Base-by-base conservation (phyloP, 2,329 filamentous ascomycete genomes). In the Helminthosporium solani region DNA sequence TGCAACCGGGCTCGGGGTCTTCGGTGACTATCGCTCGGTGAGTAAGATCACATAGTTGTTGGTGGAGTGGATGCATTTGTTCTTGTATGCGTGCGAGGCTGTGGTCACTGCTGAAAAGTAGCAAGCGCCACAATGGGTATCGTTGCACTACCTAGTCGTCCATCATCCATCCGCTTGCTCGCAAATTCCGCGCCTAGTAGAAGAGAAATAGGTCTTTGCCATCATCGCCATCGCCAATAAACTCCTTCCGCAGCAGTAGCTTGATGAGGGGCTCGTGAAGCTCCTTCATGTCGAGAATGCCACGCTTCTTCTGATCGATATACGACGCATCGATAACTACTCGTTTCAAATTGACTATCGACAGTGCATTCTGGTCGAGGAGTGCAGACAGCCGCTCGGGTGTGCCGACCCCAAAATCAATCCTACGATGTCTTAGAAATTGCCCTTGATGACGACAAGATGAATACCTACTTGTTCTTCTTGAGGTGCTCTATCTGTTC, bases 231-330 rank as follows among this genome's bases (percentile, higher is more conserved):
- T 61, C 61, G 2, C 59, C 61, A n/a, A 65, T 86, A 57, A 96
- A 79, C 60, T 88, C 84, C 14, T 81, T 74, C 44, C 83, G 78
- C 27, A 85, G 80, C 40, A 99, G 74, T 65, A 95, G 83, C 50
- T 83, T 80, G 36, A 89, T 81, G 38, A 97, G 78, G 6, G 90
- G 88, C 61, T 90, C 78, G 74, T 91, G 86, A 0, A 89, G 89
- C 50, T 99, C 94, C 70, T 88, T 90, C 89, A 97, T 96, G 64
- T 97, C 94, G 69, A 96, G 83, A 53, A 99, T 83, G 0, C 90
- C 90, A 37, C 91, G 80, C 77, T 95, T 95, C 79, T 99, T 99
- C 70, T 88, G 83, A 71, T 99, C 92, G 55, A 96, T 88, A 65
- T 96, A 86, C 7, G 90, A 96, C 12, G 88, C 90, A 71, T 99